Conservation (phyloP, 441 rosid species). For the Adansonia gregorii region DNA sequence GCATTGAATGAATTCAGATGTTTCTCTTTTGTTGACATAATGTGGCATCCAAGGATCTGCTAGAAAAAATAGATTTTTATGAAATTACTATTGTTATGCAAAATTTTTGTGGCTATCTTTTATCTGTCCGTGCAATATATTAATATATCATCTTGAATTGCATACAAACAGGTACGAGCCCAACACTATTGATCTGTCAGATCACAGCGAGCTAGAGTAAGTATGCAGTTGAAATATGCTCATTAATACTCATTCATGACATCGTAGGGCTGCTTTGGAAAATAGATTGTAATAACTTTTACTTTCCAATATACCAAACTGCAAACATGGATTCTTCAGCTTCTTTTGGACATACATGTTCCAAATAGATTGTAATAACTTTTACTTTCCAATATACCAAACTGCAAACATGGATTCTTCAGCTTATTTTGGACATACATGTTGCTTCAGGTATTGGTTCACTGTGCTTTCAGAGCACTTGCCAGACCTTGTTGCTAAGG, state of each 20-base stretch:
- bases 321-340: slow-evolving; percentile 23
- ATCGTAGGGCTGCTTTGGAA: neutral
- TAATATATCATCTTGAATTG: slow-evolving; percentile 26
- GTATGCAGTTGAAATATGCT: slow-evolving; percentile 39
- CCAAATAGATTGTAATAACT: slow-evolving; percentile 1
- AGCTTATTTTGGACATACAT: slow-evolving; percentile 28
- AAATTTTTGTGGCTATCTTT: neutral
- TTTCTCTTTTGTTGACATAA: too few species aligned
- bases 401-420: slow-evolving; percentile 25
- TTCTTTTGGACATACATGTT: slow-evolving; percentile 27
- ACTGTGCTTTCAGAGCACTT: slow-evolving; percentile 87
- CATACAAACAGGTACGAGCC: slow-evolving; percentile 85
- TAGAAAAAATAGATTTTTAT: neutral
- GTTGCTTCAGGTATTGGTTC: slow-evolving; percentile 84
- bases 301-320: neutral
- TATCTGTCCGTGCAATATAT: slow-evolving; percentile 15
- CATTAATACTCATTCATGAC: slow-evolving; percentile 19
- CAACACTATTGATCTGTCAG: slow-evolving; percentile 93
- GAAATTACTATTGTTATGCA: neutral
- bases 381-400: neutral
- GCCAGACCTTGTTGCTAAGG: slow-evolving; percentile 96
- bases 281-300: neutral
- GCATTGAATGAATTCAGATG: too few species aligned
- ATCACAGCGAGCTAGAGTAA: slow-evolving; percentile 87
- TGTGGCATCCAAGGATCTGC: too few species aligned